Base-by-base conservation (phyloP, 208 protist species). In the Herpetomonas samuelpessoai region DNA sequence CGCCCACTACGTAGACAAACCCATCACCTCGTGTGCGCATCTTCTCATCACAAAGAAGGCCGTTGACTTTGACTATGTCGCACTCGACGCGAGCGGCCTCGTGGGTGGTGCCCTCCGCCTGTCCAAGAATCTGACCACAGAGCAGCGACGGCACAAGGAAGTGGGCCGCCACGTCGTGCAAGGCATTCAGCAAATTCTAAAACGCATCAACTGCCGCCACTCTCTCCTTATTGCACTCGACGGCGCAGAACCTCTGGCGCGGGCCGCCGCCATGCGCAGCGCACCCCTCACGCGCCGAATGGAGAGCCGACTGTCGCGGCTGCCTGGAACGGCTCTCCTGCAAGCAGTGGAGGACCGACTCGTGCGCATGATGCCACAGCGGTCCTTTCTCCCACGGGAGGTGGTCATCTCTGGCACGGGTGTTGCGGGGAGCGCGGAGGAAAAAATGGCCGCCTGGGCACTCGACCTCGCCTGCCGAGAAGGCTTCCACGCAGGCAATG, bases 381-480 rank as follows among this genome's bases (percentile, higher is more conserved):
- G 75, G 25, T 25, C 14, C 45, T 68, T 85, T 35, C 10, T 81
- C 3, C 69, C 79, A 0, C 44, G 55, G 14, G 90, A 96, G 65
- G 80, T 93, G n/a, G 71, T 92, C 12, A 60, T 93, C 39, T 70
- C 76, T 21, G 86, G 90, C 10, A 79, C 77, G 10, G 65, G 73
- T 45, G 83, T 90, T 14, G 66, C 70, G 25, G 90, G 90, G 6
- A 65, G 67, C 39, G 79, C 81, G 51, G 90, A 96, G 66, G 72
- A 84, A 53, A 96, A 96, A 65, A 81, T 93, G 54, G 63, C 81
- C 26, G 74, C 86, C 19, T 96, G 90, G 87, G 85, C 85, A 22
- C 64, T 94, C 12, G 90, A 96, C 62, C 53, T 96, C n/a, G 83
- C 90, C 10, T 80, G 69, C 61, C 70, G 81, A 12, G 76, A 81